These are phyloP conservation scores for Xerocomus spinulosus DNA, from an alignment of 768 basidiomycete genomes.

Conservation along the genomic window DNA sequence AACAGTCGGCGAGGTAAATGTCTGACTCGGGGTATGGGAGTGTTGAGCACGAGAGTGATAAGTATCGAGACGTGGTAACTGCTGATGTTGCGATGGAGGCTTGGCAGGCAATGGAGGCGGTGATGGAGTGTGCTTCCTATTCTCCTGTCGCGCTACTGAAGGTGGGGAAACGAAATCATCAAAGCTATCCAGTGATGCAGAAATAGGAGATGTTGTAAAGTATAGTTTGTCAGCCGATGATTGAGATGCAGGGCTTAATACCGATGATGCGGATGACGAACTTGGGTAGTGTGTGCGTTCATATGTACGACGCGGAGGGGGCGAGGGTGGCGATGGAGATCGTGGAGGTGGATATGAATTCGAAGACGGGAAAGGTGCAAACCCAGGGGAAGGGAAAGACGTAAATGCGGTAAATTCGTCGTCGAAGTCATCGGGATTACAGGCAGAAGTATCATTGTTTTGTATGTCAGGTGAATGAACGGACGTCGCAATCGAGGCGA, in stretches of 20 bases:
- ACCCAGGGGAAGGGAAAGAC: slow-evolving; percentile 39
- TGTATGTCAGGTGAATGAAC: slow-evolving; percentile 8
- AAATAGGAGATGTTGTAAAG: slow-evolving; percentile 21
- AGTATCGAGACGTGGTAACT: slow-evolving; percentile 10
- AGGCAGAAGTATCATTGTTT: neutral
- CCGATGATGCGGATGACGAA: slow-evolving; percentile 26
- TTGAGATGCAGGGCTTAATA: slow-evolving; percentile 21
- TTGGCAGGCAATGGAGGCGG: slow-evolving; percentile 44
- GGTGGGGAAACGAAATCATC: slow-evolving; percentile 43
- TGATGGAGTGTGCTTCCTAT: slow-evolving; percentile 39
- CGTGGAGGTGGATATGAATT: slow-evolving; percentile 10
- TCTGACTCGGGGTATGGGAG: slow-evolving; percentile 18
- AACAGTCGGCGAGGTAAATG: slow-evolving; percentile 9
- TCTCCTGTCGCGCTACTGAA: neutral
- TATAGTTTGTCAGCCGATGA: slow-evolving; percentile 17
- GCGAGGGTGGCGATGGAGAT: slow-evolving; percentile 25
- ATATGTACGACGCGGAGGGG: slow-evolving; percentile 26
- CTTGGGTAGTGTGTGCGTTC: slow-evolving; percentile 19
- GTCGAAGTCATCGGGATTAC: slow-evolving; percentile 30
- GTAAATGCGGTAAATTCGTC: slow-evolving; percentile 54
- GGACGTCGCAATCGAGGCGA: slow-evolving; percentile 4
- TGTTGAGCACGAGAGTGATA: slow-evolving; percentile 12
- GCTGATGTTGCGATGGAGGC: slow-evolving; percentile 4
- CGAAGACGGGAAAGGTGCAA: slow-evolving; percentile 31
- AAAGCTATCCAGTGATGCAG: slow-evolving; percentile 41